Conservation (phyloP, 441 rosid genomes). For the Euphorbia celastroides region DNA sequence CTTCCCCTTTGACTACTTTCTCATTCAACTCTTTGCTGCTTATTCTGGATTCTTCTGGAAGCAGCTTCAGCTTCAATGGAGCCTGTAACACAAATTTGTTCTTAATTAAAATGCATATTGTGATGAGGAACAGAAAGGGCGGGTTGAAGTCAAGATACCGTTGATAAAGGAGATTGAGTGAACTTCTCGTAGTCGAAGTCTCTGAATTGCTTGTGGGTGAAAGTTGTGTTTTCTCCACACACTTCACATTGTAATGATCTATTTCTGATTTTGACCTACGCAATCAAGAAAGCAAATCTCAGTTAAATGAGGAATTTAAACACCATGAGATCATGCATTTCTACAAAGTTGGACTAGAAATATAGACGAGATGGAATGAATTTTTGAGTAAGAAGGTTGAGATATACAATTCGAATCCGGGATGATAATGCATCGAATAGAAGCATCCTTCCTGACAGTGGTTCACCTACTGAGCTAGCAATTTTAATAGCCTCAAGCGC, state of each 20-base stretch:
- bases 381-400: not conserved
- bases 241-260: conserved; percentile 64
- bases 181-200: conserved; percentile 83
- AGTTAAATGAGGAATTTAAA: conserved; percentile 1
- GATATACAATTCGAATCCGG: conserved; percentile 65
- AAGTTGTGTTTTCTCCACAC: conserved; percentile 63
- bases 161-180: conserved; percentile 62
- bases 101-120: not conserved
- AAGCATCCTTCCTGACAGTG: conserved; percentile 84
- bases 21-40: conserved; percentile 53
- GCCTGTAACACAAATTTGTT: conserved; percentile 30
- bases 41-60: conserved; percentile 58
- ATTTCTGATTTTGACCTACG: conserved; percentile 80
- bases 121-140: not conserved
- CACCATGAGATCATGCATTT: not conserved
- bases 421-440: conserved; percentile 81
- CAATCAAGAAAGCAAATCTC: conserved; percentile 10
- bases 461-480: conserved; percentile 76
- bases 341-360: too few species aligned
- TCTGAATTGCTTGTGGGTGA: conserved; percentile 49
- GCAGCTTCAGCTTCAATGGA: conserved; percentile 56
- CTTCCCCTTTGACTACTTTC: conserved; percentile 42
- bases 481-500: conserved; percentile 92
- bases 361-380: not conserved
- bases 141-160: conserved; percentile 28